Evolutionary conservation across 2,329 filamentous ascomycete genomes (phyloP).

Genomic region (Calonectria pteridis): DNA sequence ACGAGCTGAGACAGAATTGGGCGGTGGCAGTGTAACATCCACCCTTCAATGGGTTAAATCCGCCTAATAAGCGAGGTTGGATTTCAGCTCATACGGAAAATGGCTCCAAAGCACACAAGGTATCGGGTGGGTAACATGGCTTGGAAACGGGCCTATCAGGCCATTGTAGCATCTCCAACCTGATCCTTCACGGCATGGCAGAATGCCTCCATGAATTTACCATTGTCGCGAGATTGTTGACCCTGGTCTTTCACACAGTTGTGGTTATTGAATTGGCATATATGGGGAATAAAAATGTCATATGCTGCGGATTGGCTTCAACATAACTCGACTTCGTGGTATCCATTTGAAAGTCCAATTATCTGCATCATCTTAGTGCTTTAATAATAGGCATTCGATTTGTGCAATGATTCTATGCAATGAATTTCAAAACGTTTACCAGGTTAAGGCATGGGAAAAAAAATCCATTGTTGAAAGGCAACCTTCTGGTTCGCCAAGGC

Average conservation of each 20-base stretch:
- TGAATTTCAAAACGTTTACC: background rate
- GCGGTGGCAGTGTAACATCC: background rate
- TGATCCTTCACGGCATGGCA: background rate
- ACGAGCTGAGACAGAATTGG: background rate
- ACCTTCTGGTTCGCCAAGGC: background rate
- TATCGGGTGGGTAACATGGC: background rate
- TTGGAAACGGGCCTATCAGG: background rate
- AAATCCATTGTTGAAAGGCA: background rate
- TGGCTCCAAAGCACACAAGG: background rate
- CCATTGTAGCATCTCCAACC: background rate
- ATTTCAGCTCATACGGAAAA: background rate
- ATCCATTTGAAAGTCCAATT: background rate
- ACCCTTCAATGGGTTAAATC: background rate
- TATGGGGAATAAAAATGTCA: background rate
- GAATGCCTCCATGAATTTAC: background rate
- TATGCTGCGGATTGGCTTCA: background rate
- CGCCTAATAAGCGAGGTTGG: background rate
- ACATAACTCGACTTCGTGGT: background rate
- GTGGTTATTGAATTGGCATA: background rate
- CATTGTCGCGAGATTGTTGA: background rate
- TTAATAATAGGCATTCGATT: background rate
- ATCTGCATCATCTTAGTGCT: background rate
- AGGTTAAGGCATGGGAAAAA: background rate
- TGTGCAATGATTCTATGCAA: background rate
- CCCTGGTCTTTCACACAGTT: background rate